Percentiles rank a stretch among this genome's conserved stretches.
These are phyloP conservation scores for Ganoderma lingzhi DNA, from an alignment of 1,284 basidiomycete genomes.

Conservation along the genomic window DNA sequence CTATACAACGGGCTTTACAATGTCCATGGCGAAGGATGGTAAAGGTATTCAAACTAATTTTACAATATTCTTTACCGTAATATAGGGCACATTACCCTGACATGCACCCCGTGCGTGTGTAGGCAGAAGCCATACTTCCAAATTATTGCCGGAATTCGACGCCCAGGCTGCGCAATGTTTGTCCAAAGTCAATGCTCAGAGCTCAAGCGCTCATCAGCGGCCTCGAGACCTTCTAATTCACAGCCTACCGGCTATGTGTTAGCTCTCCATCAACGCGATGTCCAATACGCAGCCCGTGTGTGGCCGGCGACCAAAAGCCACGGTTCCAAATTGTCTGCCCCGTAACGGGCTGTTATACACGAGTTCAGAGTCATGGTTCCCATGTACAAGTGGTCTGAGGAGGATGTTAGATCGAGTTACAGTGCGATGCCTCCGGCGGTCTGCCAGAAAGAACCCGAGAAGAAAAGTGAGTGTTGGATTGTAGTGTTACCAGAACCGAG, in stretches of 20 bases:
- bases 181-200: neutral
- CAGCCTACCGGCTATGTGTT: neutral
- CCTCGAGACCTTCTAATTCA: neutral
- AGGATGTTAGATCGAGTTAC: too few species aligned
- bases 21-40: too few species aligned
- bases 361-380: too few species aligned
- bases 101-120: too few species aligned
- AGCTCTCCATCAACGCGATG: neutral
- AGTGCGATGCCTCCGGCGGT: too few species aligned
- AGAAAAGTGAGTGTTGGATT: neutral
- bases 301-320: neutral
- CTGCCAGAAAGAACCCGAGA: neutral
- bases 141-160: neutral
- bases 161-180: neutral
- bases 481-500: conserved; percentile 32
- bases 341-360: too few species aligned
- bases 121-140: neutral
- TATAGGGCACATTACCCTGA: too few species aligned
- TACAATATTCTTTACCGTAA: too few species aligned
- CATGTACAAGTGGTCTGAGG: too few species aligned
- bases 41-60: too few species aligned
- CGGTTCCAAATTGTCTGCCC: too few species aligned
- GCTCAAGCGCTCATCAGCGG: neutral
- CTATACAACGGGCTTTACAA: too few species aligned
- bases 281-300: neutral